phyloP scores from a whole-genome alignment of 208 protist species.

The Borovskyia barvae region DNA sequence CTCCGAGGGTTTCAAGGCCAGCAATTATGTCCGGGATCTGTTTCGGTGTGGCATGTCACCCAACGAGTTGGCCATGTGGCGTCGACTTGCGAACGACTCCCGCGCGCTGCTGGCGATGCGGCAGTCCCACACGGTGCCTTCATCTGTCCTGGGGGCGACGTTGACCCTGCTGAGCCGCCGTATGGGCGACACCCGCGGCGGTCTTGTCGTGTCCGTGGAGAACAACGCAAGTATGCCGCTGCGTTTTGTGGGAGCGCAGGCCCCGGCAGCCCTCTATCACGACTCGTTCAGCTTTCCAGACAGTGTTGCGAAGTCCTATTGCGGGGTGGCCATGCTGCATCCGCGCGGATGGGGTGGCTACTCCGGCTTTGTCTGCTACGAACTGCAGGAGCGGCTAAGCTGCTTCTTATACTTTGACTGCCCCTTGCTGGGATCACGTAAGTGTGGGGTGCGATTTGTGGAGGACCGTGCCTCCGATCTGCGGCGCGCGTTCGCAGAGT shows the following conservation, averaged over 20 bases:
- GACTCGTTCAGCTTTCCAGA: slow-evolving; percentile 55
- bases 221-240: slow-evolving; percentile 49
- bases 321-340: slow-evolving; percentile 57
- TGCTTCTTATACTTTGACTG: slow-evolving; percentile 76
- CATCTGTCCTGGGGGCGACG: slow-evolving; percentile 37
- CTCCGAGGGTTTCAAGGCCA: neutral
- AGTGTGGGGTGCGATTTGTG: slow-evolving; percentile 68
- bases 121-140: slow-evolving; percentile 49
- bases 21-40: slow-evolving; percentile 3
- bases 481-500: slow-evolving; percentile 28
- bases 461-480: slow-evolving; percentile 37
- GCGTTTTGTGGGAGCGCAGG: slow-evolving; percentile 44
- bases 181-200: slow-evolving; percentile 35
- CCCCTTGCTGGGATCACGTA: slow-evolving; percentile 50
- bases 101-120: slow-evolving; percentile 55
- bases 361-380: slow-evolving; percentile 65
- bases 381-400: slow-evolving; percentile 40
- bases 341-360: slow-evolving; percentile 66
- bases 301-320: slow-evolving; percentile 36
- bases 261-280: slow-evolving; percentile 41
- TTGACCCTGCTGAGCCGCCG: slow-evolving; percentile 48
- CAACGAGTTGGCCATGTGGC: slow-evolving; percentile 56
- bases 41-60: slow-evolving; percentile 34
- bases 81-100: slow-evolving; percentile 45
- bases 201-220: slow-evolving; percentile 47